Conservation (phyloP, 2,329 filamentous ascomycete genomes). For the Neofusicoccum umdonicola region DNA sequence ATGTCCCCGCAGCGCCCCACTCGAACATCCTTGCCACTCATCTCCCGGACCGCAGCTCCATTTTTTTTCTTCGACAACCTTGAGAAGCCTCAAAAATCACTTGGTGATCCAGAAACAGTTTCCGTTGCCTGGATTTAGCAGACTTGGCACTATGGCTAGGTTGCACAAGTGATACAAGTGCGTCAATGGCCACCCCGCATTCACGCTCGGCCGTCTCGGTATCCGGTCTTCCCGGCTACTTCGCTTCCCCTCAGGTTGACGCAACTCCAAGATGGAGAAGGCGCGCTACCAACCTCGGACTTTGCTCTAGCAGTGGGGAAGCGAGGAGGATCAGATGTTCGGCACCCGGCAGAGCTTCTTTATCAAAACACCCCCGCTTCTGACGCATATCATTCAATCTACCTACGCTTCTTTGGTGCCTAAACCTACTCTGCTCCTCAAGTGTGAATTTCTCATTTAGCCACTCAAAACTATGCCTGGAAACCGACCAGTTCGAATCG, state of each 20-base stretch:
- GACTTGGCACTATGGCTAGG: too few species aligned
- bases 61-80: neutral
- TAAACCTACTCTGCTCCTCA: neutral
- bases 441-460: neutral
- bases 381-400: neutral
- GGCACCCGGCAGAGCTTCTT: neutral
- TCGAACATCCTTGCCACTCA: neutral
- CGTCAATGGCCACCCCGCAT: neutral
- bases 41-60: neutral
- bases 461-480: neutral
- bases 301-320: neutral
- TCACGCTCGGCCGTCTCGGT: neutral
- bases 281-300: neutral
- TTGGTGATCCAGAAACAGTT: too few species aligned
- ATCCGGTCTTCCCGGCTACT: neutral
- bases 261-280: neutral
- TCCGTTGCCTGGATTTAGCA: too few species aligned
- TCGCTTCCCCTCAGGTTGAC: neutral
- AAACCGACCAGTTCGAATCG: conserved; percentile 2
- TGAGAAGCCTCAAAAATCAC: neutral
- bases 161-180: too few species aligned
- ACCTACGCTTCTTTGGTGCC: neutral
- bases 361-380: neutral
- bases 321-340: neutral
- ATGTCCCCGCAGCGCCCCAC: neutral